phyloP scores from a whole-genome alignment of 208 protist genomes.

The Acanthamoeba royreba region DNA sequence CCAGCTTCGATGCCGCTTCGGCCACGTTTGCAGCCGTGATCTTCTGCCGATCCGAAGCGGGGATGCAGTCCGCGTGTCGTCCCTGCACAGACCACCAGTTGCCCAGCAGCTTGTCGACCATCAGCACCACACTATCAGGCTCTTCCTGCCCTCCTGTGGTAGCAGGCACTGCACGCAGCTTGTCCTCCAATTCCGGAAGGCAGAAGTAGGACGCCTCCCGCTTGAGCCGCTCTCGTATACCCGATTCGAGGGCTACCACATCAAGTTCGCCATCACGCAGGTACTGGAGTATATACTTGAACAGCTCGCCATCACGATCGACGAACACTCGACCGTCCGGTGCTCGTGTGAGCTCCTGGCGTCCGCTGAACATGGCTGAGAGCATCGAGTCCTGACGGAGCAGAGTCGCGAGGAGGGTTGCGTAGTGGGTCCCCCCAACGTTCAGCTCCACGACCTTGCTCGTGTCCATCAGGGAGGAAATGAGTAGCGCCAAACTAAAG shows the following conservation, averaged over 20 bases:
- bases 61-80: too few relatives aligned
- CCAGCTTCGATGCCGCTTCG: too few relatives aligned
- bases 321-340: background rate
- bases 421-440: background rate
- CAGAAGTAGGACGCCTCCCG: background rate
- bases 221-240: background rate
- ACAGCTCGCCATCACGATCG: background rate
- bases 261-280: background rate
- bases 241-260: too few relatives aligned
- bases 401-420: background rate
- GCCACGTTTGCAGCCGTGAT: too few relatives aligned
- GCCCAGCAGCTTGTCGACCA: too few relatives aligned
- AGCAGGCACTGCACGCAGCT: too few relatives aligned
- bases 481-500: too few relatives aligned
- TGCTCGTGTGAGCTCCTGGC: background rate
- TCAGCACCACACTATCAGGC: too few relatives aligned
- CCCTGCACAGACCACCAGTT: too few relatives aligned
- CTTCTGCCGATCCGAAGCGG: too few relatives aligned
- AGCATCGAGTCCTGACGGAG: background rate
- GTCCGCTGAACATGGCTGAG: background rate
- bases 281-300: background rate
- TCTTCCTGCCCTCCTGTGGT: too few relatives aligned
- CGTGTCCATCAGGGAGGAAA: too few relatives aligned
- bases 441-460: background rate
- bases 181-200: background rate